phyloP scores from a whole-genome alignment of 306 rosid genomes.

The Acmispon strigosus region DNA sequence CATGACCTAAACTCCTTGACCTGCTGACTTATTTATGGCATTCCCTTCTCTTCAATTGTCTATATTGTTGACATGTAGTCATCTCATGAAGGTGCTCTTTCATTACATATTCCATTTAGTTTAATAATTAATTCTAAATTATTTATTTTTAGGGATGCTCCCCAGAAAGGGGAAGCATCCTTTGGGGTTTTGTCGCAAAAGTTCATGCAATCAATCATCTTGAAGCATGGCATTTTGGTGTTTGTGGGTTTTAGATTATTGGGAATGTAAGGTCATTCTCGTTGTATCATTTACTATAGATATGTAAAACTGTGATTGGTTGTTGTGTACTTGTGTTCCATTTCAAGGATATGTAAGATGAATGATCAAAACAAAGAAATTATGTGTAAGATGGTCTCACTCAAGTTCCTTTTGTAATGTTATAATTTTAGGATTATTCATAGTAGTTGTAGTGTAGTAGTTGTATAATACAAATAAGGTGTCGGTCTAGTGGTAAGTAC shows the following conservation, averaged over 20 bases:
- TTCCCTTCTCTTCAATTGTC: conserved; percentile 47
- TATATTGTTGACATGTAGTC: conserved; percentile 62
- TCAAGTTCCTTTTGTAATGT: conserved; percentile 5
- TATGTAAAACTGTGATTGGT: conserved; percentile 38
- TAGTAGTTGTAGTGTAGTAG: conserved; percentile 2
- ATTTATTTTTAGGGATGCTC: conserved; percentile 62
- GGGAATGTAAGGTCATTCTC: conserved; percentile 62
- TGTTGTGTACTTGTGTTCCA: conserved; percentile 21
- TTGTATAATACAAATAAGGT: too few species aligned
- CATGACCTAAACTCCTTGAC: conserved; percentile 55
- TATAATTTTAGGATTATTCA: background rate
- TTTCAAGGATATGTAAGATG: conserved; percentile 33
- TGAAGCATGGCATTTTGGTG: conserved; percentile 34
- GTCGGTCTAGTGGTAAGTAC: too few species aligned
- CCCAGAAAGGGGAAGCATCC: conserved; percentile 45
- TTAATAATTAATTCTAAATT: conserved; percentile 40
- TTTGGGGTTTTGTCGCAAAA: conserved; percentile 32
- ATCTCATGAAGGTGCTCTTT: conserved; percentile 45
- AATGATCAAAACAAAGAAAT: background rate
- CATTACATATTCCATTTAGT: conserved; percentile 36
- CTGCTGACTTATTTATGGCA: conserved; percentile 54
- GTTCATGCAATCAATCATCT: conserved; percentile 19
- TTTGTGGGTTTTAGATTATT: conserved; percentile 37
- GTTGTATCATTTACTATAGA: conserved; percentile 36
- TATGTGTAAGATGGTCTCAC: conserved; percentile 26